These are phyloP conservation scores for Paralagenidium karlingii DNA, from an alignment of 352 stramenopile species.

Conservation along the genomic window DNA sequence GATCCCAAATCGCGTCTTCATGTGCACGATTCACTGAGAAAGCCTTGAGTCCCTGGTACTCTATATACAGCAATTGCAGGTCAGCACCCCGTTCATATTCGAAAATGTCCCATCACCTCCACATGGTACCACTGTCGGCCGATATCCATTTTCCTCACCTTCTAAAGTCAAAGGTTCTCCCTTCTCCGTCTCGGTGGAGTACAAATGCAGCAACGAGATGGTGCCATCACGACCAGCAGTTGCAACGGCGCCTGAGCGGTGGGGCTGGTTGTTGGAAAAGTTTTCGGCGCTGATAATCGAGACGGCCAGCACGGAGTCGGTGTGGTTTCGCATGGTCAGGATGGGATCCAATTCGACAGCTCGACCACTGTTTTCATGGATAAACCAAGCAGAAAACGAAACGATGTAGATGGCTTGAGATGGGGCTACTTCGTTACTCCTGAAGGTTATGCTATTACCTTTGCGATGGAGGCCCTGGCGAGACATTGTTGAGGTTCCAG, in stretches of 20 bases:
- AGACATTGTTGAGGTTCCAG: conserved; percentile 60
- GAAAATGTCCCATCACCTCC: too few relatives aligned
- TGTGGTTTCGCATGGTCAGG: conserved; percentile 59
- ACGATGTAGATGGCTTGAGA: conserved; percentile 1
- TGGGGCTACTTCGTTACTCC: neutral
- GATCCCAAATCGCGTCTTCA: conserved; percentile 71
- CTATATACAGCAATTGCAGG: too few relatives aligned
- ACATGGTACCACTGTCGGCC: too few relatives aligned
- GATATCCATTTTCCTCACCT: too few relatives aligned
- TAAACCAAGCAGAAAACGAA: neutral
- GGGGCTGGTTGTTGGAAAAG: conserved; percentile 32
- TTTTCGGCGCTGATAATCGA: conserved; percentile 66
- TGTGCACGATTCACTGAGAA: conserved; percentile 63
- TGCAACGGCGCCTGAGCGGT: conserved; percentile 45
- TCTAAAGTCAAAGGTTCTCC: conserved; percentile 52
- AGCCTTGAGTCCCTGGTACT: conserved; percentile 59
- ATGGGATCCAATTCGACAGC: conserved; percentile 67
- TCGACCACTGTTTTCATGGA: conserved; percentile 9
- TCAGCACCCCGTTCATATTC: too few relatives aligned
- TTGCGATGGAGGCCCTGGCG: conserved; percentile 27
- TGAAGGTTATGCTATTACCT: neutral
- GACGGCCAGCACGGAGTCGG: conserved; percentile 58
- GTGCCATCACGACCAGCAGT: conserved; percentile 64
- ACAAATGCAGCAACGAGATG: conserved; percentile 55
- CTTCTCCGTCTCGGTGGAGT: conserved; percentile 39